Evolutionary conservation across 257 asterid species (phyloP).

Genomic region (Lavandula angustifolia): DNA sequence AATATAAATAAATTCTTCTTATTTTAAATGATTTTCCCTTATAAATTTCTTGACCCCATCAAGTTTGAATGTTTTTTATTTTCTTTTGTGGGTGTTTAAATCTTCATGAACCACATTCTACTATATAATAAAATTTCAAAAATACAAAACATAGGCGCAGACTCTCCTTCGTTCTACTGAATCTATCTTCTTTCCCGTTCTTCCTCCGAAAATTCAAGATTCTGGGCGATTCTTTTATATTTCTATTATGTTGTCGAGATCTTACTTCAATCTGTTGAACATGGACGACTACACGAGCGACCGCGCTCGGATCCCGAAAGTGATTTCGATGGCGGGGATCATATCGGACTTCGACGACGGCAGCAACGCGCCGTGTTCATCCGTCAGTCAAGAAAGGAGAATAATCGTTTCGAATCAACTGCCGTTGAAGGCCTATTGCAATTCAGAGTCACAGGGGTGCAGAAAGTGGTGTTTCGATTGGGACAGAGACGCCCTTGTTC

Average conservation of each 20-base stretch:
- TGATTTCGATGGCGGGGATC: slow-evolving; percentile 69
- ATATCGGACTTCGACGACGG: slow-evolving; percentile 61
- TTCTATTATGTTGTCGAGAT: slow-evolving; percentile 69
- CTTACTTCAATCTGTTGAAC: slow-evolving; percentile 70
- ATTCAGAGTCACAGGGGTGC: slow-evolving; percentile 29
- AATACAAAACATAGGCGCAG: slow-evolving; percentile 2
- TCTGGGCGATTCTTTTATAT: slow-evolving; percentile 10
- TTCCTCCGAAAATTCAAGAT: not conserved
- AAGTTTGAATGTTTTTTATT: slow-evolving; percentile 16
- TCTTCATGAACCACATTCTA: slow-evolving; percentile 35
- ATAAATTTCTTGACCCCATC: not conserved
- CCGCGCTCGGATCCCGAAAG: slow-evolving; percentile 65
- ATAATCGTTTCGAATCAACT: slow-evolving; percentile 76
- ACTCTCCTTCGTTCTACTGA: slow-evolving; percentile 13
- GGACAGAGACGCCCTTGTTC: slow-evolving; percentile 65
- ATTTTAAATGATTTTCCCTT: slow-evolving; percentile 27
- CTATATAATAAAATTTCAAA: slow-evolving; percentile 28
- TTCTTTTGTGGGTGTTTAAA: not conserved
- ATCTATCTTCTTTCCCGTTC: not conserved
- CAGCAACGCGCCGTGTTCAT: slow-evolving; percentile 24
- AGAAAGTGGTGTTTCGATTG: slow-evolving; percentile 68
- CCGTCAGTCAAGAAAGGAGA: slow-evolving; percentile 45
- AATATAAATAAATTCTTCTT: not conserved
- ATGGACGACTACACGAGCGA: slow-evolving; percentile 68
- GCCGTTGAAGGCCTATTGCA: slow-evolving; percentile 52